Evolutionary conservation across 495 filamentous ascomycete species (phyloP).

Genomic region (Penicillium pancosmium): DNA sequence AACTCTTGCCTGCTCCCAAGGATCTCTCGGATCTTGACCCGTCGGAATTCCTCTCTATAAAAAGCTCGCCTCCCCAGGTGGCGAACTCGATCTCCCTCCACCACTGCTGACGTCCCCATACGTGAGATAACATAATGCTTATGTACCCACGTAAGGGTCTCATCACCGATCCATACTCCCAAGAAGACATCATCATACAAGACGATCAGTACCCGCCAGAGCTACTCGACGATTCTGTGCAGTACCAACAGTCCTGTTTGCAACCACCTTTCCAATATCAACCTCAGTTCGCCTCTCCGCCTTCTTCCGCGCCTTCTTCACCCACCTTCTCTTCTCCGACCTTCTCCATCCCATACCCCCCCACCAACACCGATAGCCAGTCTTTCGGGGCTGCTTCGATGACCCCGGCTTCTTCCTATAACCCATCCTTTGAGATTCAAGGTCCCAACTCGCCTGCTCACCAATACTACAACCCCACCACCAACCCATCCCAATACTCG

Average conservation of each 20-base stretch:
- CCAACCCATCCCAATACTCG: slow-evolving; percentile 33
- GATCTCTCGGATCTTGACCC: slow-evolving; percentile 35
- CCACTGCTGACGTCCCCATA: slow-evolving; percentile 37
- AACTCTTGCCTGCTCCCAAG: slow-evolving; percentile 15
- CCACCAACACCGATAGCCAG: slow-evolving; percentile 37
- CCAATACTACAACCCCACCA: slow-evolving; percentile 25
- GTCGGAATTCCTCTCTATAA: slow-evolving; percentile 35
- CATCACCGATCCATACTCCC: slow-evolving; percentile 47
- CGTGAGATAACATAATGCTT: slow-evolving; percentile 48
- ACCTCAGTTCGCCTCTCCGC: slow-evolving; percentile 43
- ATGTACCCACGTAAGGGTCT: slow-evolving; percentile 54
- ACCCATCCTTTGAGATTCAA: slow-evolving; percentile 43
- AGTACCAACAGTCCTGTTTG: slow-evolving; percentile 33
- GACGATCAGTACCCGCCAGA: slow-evolving; percentile 47
- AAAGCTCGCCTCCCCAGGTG: slow-evolving; percentile 37
- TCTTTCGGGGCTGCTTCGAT: slow-evolving; percentile 51
- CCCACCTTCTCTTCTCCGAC: slow-evolving; percentile 46
- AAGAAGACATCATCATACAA: slow-evolving; percentile 48
- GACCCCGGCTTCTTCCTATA: slow-evolving; percentile 49
- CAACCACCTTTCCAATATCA: slow-evolving; percentile 45
- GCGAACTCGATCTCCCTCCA: slow-evolving; percentile 28
- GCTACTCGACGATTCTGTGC: slow-evolving; percentile 33
- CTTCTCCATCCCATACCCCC: slow-evolving; percentile 41
- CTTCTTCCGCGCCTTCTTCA: slow-evolving; percentile 45
- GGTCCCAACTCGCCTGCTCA: slow-evolving; percentile 37